These are phyloP conservation scores for Cinchona pubescens DNA, from an alignment of 257 asterid genomes.

Conservation along the genomic window DNA sequence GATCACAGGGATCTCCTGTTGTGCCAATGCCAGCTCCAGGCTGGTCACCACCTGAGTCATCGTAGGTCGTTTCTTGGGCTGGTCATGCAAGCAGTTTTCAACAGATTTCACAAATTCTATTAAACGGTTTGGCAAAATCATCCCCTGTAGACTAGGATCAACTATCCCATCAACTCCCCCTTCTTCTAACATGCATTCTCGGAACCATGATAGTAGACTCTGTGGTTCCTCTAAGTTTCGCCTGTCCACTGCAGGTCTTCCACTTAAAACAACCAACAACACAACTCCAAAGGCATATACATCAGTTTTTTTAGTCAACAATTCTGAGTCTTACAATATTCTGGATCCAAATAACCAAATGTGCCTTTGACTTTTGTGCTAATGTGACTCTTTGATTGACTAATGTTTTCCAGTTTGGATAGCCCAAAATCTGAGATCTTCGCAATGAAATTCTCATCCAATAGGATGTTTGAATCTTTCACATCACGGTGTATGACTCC, in stretches of 20 bases:
- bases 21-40: constrained; percentile 9
- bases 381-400: neutral
- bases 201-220: constrained; percentile 9
- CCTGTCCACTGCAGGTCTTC: constrained; percentile 13
- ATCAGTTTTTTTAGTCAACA: constrained; percentile 18
- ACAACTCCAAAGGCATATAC: constrained; percentile 26
- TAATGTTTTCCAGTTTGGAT: constrained; percentile 2
- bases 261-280: constrained; percentile 17
- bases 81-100: constrained; percentile 1
- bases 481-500: constrained; percentile 21
- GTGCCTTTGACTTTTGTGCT: constrained; percentile 18
- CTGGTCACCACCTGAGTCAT: constrained; percentile 17
- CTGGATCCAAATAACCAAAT: constrained; percentile 15
- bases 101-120: neutral
- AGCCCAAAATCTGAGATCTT: constrained; percentile 21
- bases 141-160: neutral
- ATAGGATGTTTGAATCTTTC: constrained; percentile 17
- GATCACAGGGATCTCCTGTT: neutral
- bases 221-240: constrained; percentile 1
- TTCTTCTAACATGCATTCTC: neutral
- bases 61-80: constrained; percentile 11
- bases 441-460: neutral
- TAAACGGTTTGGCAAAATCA: neutral
- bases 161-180: neutral
- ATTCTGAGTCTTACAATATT: constrained; percentile 4